Evolutionary conservation across 192 early-diverging fungal species (phyloP).

Genomic region (Coemansia interrupta): DNA sequence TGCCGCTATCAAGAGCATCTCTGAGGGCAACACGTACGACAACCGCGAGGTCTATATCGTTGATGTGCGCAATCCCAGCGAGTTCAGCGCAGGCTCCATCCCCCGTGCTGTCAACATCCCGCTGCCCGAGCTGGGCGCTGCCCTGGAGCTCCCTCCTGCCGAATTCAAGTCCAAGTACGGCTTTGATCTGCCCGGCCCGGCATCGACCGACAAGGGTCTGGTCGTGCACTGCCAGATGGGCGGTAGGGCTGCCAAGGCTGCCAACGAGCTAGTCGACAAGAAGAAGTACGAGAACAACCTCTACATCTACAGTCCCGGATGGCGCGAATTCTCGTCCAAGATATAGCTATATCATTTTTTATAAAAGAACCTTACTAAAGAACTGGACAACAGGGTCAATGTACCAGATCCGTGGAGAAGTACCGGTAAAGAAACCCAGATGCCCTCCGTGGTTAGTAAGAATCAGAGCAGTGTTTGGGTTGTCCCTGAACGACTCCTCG

Average conservation of each 20-base stretch:
- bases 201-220: constrained; percentile 11
- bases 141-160: constrained; percentile 11
- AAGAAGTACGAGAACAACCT: constrained; percentile 22
- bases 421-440: constrained; percentile 15
- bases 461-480: constrained; percentile 13
- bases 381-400: constrained; percentile 57
- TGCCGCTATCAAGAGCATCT: constrained; percentile 15
- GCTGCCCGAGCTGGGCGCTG: constrained; percentile 16
- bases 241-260: constrained; percentile 19
- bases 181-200: constrained; percentile 15
- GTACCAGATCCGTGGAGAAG: constrained; percentile 16
- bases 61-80: constrained; percentile 27
- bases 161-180: constrained; percentile 18
- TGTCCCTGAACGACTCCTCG: constrained; percentile 1
- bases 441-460: constrained; percentile 9
- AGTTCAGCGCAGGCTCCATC: constrained; percentile 23
- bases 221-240: constrained; percentile 31
- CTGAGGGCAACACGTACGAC: constrained; percentile 8
- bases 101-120: constrained; percentile 24
- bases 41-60: constrained; percentile 15
- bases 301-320: constrained; percentile 29
- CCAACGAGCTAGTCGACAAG: not conserved
- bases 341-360: not conserved
- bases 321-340: constrained; percentile 14
- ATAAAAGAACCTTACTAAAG: constrained; percentile 5